Base-by-base conservation (phyloP, 257 asterid genomes). In the Datura wrightii region DNA sequence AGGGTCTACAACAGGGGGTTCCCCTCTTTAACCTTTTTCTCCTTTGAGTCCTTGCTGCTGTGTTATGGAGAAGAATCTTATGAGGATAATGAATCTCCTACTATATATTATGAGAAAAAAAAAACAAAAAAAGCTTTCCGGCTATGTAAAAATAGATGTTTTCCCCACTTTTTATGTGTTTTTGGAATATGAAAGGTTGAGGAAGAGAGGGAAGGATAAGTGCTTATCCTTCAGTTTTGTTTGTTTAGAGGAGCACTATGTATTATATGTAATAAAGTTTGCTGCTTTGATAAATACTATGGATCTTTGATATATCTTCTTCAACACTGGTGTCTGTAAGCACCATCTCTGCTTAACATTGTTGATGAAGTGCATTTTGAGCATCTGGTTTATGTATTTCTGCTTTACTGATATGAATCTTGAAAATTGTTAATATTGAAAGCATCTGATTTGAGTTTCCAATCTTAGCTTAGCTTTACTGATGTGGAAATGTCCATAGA, bases 141-240 rank as follows among this genome's bases (percentile, higher is more conserved):
- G 44, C 58, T 31, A 76, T 76, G 82, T 50, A 31, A 10, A 76
- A 7, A 1, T 52, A 34, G 11, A 6, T 24, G 44, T 2, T 19
- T 74, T 74, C 48, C 80, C 80, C 80, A 74, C 80, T 50, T 74
- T 24, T 74, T 74, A 74, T 74, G 59, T 48, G 42, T 13, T 76
- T 76, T 31, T 76, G 82, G 46, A 24, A 76, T 76, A 76, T 76
- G 82, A 76, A 76, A 76, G 63, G 46, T 50, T 50, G 82, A 50
- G 82, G 82, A 76, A 76, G 82, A 50, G 82, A 76, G 10, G 46
- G 62, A 76, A 50, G 46, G 15, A 50, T 50, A 1, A 13, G 63
- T 31, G 78, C 13, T 76, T 50, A 50, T 52, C 82, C 82, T 50
- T 76, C 82, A 50, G 10, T 18, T 76, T 76, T 74, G 65, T 24